Percentiles rank a stretch among this genome's conserved stretches.
phyloP scores from a whole-genome alignment of 345 rosid genomes.

The Rhizophora mangle region DNA sequence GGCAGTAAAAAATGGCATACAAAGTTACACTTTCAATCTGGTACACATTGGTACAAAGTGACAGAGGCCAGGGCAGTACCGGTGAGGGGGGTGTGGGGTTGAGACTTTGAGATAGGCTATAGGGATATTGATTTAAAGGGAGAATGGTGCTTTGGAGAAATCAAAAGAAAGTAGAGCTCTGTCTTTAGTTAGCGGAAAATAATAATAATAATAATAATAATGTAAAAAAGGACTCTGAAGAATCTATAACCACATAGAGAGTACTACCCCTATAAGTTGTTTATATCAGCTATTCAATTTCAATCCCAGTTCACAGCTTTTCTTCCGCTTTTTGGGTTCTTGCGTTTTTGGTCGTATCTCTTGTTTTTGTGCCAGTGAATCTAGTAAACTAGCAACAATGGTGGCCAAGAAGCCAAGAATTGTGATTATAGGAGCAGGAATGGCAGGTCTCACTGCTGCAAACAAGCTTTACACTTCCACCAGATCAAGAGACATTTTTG shows the following conservation, averaged over 20 bases:
- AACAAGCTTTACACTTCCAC: constrained; percentile 64
- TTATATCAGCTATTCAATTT: constrained; percentile 17
- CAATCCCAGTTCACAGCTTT: constrained; percentile 27
- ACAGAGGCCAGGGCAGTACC: neutral
- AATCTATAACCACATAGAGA: neutral
- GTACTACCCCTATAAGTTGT: constrained; percentile 38
- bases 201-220: constrained; percentile 16
- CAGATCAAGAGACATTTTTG: constrained; percentile 48
- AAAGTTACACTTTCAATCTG: neutral
- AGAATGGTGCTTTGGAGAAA: constrained; percentile 18
- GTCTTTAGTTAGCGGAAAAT: constrained; percentile 43
- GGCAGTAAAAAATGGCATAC: neutral
- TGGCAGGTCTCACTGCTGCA: constrained; percentile 96
- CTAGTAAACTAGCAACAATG: constrained; percentile 21
- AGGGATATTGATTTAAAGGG: constrained; percentile 7
- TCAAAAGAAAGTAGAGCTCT: constrained; percentile 47
- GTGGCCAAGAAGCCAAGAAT: constrained; percentile 90
- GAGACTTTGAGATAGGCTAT: constrained; percentile 4
- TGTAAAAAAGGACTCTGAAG: constrained; percentile 1
- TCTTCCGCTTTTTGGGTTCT: neutral
- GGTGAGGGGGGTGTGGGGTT: neutral
- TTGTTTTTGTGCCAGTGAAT: constrained; percentile 1
- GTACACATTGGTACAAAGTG: neutral
- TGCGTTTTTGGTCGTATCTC: neutral
- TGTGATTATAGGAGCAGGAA: constrained; percentile 94